Evolutionary conservation across 2,329 filamentous ascomycete genomes (phyloP), one percentile per base, ranked within the genome.

Genomic region (Decorospora gaudefroyi): DNA sequence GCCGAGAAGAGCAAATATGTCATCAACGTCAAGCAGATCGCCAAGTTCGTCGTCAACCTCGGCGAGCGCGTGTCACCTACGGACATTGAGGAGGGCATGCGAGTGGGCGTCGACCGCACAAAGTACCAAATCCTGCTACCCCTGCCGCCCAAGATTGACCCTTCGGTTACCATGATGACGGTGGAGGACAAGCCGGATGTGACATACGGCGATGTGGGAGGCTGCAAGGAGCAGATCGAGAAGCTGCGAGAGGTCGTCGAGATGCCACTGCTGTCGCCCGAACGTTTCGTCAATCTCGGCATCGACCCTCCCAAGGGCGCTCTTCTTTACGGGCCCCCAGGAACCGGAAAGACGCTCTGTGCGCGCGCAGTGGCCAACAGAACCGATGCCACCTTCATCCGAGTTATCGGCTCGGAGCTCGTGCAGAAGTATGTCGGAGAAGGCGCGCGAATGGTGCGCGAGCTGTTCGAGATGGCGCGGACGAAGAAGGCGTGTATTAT

Each of bases 401-500:
- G 93, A 70, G 93, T 99, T 66, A 99, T 99, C 70, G 93, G 93
- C 56, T 96, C 90, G 62, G 93, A 99, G 72, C 77, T 99, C 64
- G 93, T 99, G 6, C 93, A 99, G 74, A 99, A 99, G 76, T 99
- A 99, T 69, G 93, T 99, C 12, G 93, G 93, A 69, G 93, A 99
- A 72, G 93, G 93, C 69, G 93, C 95, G 4, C 84, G 95, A 63
- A 99, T 99, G 93, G 93, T 99, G 13, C 86, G 93, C 64, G 93
- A 99, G 76, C 82, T 99, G 2, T 99, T 99, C 72, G 93, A 99
- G 76, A 99, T 99, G 93, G 93, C 93, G 7, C 85, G 93, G 61
- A 97, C 93, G 44, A 99, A 99, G 82, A 99, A 99, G 76, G 93
- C 93, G 0, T 99, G 93, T 74, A 99, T 99, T 69, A 99, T 99